These are phyloP conservation scores for Suillus hirtellus DNA, from an alignment of 768 basidiomycete genomes.

Conservation along the genomic window DNA sequence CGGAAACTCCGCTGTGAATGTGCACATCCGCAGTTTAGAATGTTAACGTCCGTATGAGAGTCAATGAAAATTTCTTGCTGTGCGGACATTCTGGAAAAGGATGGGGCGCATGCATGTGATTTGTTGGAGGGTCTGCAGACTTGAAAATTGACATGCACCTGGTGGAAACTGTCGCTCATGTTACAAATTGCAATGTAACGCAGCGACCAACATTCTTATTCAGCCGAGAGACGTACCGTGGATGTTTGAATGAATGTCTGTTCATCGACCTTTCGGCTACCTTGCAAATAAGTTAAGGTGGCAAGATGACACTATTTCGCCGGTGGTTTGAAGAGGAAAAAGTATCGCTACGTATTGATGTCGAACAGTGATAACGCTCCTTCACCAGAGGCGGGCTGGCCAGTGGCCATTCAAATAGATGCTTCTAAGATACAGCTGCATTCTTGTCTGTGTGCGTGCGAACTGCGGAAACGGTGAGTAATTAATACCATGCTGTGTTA, in stretches of 20 bases:
- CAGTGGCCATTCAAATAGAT: neutral
- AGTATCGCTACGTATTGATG: neutral
- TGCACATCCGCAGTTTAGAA: neutral
- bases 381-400: no score
- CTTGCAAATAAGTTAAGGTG: no score
- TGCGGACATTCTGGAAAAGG: neutral
- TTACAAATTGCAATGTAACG: neutral
- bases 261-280: neutral
- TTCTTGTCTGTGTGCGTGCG: no score
- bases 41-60: neutral
- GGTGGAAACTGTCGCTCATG: neutral
- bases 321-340: neutral
- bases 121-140: neutral
- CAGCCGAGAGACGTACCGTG: neutral
- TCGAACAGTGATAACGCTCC: neutral
- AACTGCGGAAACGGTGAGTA: neutral
- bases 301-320: no score
- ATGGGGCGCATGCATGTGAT: neutral
- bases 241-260: neutral
- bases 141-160: neutral
- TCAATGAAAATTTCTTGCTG: neutral
- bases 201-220: neutral
- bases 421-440: neutral
- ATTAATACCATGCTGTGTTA: neutral
- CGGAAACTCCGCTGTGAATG: neutral